Conservation (phyloP, 495 filamentous ascomycete genomes). For the Astrothelium macrocarpum region DNA sequence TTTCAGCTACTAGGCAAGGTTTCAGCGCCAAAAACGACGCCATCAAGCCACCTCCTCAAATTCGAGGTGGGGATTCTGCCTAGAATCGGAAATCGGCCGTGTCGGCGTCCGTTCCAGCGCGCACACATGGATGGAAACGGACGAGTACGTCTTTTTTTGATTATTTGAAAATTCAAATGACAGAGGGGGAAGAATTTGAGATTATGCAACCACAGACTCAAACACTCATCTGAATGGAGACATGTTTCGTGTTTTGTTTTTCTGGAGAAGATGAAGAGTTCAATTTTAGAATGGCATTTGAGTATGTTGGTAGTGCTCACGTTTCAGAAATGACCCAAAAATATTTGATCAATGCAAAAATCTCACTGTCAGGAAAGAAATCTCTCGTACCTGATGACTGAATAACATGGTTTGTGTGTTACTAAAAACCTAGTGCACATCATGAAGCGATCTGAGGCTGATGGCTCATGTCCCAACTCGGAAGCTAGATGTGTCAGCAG, state of each 20-base stretch:
- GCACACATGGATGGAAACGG: neutral
- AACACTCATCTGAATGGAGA: too few species aligned
- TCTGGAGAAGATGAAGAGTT: too few species aligned
- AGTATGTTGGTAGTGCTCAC: too few species aligned
- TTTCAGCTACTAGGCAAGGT: neutral
- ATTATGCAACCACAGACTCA: neutral
- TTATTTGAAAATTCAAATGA: neutral
- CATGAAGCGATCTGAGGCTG: neutral
- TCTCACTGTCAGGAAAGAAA: too few species aligned
- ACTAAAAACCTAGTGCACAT: neutral
- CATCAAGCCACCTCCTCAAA: constrained; percentile 8
- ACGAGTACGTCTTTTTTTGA: neutral
- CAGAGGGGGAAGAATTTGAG: neutral
- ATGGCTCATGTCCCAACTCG: neutral
- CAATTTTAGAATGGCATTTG: too few species aligned
- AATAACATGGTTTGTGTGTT: neutral
- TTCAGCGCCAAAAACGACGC: neutral
- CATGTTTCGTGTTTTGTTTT: too few species aligned
- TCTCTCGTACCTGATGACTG: too few species aligned
- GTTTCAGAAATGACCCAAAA: too few species aligned
- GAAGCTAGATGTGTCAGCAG: neutral
- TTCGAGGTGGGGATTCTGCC: neutral
- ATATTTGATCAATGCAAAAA: too few species aligned
- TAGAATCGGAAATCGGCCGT: neutral
- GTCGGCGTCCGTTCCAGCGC: neutral